Conservation (phyloP, 495 filamentous ascomycete species). For the Daldinia bambusicola region DNA sequence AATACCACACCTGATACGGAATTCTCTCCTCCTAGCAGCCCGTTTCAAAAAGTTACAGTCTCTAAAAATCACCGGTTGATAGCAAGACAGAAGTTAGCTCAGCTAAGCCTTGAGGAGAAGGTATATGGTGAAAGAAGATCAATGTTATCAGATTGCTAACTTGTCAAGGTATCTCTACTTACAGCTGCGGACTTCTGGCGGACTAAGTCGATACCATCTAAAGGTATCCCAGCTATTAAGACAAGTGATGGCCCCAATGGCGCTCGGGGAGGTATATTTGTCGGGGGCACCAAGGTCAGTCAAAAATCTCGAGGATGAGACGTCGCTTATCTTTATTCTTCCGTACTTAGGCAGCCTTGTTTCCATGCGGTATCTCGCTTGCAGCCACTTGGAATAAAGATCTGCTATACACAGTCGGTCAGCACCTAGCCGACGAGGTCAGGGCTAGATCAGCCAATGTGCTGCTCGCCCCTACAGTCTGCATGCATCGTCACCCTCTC, state of each 20-base stretch:
- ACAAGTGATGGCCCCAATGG: slow-evolving; percentile 84
- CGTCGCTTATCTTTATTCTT: slow-evolving; percentile 47
- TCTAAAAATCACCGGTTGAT: slow-evolving; percentile 49
- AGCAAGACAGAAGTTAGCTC: slow-evolving; percentile 55
- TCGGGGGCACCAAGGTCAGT: slow-evolving; percentile 69
- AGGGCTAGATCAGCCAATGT: slow-evolving; percentile 78
- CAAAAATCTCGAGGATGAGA: neutral
- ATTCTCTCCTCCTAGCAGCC: slow-evolving; percentile 61
- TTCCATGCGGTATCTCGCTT: slow-evolving; percentile 79
- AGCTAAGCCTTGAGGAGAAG: slow-evolving; percentile 65
- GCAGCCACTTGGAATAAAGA: slow-evolving; percentile 82
- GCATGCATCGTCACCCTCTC: slow-evolving; percentile 82
- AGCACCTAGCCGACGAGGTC: slow-evolving; percentile 75
- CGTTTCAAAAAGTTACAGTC: slow-evolving; percentile 46
- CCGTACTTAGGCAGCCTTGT: slow-evolving; percentile 73
- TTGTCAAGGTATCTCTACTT: slow-evolving; percentile 64
- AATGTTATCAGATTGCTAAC: slow-evolving; percentile 39
- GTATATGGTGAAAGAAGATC: slow-evolving; percentile 43
- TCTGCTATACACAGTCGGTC: slow-evolving; percentile 73
- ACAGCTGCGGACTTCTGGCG: slow-evolving; percentile 83
- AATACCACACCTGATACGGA: slow-evolving; percentile 62
- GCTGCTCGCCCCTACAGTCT: slow-evolving; percentile 82
- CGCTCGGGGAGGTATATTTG: slow-evolving; percentile 75
- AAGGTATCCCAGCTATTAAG: slow-evolving; percentile 76
- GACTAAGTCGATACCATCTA: slow-evolving; percentile 71